Evolutionary conservation across 139 green algal species (phyloP).

Genomic region (Monoraphidium neglectum): DNA sequence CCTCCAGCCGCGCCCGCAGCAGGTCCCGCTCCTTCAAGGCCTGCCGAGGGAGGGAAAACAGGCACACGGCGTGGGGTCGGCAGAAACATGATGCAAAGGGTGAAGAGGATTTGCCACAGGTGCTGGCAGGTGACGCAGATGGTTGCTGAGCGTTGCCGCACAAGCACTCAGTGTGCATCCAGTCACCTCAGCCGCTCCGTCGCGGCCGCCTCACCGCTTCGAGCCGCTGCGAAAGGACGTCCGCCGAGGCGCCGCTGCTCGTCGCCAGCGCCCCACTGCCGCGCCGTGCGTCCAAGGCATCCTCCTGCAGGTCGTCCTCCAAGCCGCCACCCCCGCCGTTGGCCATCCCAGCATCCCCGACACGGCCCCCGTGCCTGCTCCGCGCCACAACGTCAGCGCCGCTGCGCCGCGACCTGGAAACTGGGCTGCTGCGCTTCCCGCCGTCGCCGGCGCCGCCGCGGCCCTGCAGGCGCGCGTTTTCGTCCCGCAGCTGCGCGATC

Average conservation of each 20-base stretch:
- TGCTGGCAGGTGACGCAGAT: constrained; percentile 7
- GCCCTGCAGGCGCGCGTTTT: constrained; percentile 35
- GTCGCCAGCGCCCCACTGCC: no score
- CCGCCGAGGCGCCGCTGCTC: no score
- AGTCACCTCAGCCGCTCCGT: no score
- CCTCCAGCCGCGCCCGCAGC: constrained; percentile 53
- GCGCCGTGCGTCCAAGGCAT: no score
- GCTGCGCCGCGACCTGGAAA: not conserved
- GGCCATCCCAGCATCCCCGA: no score
- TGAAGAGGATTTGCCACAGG: not conserved
- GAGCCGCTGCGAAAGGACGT: no score
- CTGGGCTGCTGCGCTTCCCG: not conserved
- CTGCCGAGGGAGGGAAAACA: not conserved
- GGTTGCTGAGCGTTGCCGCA: constrained; percentile 25
- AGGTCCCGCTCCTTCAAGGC: constrained; percentile 73
- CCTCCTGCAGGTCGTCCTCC: no score
- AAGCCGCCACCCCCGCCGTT: constrained; percentile 1
- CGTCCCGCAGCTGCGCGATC: constrained; percentile 58
- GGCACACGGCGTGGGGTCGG: not conserved
- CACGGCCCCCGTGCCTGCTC: not conserved
- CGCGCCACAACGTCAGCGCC: not conserved
- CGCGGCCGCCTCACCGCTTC: no score
- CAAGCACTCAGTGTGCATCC: not conserved
- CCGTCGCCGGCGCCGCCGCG: constrained; percentile 30
- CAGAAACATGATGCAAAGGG: not conserved